phyloP scores from a whole-genome alignment of 2,329 filamentous ascomycete species.

The Gnomoniopsis smithogilvyi region DNA sequence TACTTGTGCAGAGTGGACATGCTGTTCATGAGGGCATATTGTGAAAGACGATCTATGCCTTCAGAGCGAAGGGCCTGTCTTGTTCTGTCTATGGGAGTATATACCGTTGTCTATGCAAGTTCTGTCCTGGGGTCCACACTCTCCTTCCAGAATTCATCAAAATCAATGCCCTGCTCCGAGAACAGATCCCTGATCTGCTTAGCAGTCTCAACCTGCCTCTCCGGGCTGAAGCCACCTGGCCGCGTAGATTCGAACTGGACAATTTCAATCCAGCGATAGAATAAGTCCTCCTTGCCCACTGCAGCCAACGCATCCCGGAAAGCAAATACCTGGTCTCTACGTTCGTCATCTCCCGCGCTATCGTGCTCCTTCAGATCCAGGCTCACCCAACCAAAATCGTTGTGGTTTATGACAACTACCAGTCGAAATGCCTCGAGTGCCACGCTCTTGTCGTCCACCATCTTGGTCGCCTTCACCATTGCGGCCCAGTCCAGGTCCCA shows the following conservation, averaged over 20 bases:
- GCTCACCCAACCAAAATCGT: conserved; percentile 68
- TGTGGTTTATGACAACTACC: conserved; percentile 65
- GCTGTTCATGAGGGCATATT: too few species aligned
- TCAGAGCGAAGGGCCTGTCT: background rate
- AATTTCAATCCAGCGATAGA: conserved; percentile 90
- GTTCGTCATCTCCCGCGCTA: conserved; percentile 55
- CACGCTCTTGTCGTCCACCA: conserved; percentile 63
- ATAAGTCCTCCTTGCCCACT: conserved; percentile 82
- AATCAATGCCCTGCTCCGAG: conserved; percentile 71
- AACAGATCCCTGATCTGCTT: conserved; percentile 75
- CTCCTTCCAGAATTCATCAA: conserved; percentile 74
- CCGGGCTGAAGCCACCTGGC: conserved; percentile 73
- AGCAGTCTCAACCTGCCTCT: conserved; percentile 70
- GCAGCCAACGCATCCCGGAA: conserved; percentile 74
- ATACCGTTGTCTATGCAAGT: conserved; percentile 24
- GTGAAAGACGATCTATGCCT: background rate
- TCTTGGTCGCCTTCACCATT: conserved; percentile 70
- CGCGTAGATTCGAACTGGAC: conserved; percentile 82
- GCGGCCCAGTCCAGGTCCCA: conserved; percentile 85
- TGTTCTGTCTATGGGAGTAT: background rate
- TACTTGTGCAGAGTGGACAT: too few species aligned
- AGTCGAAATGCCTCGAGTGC: conserved; percentile 66
- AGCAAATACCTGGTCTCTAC: conserved; percentile 69
- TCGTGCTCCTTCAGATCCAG: conserved; percentile 53
- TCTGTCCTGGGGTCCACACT: conserved; percentile 41